Percentiles rank a stretch among this genome's conserved stretches.
Evolutionary conservation across 192 early-diverging fungal genomes (phyloP).

Genomic region (Gonapodya prolifera): DNA sequence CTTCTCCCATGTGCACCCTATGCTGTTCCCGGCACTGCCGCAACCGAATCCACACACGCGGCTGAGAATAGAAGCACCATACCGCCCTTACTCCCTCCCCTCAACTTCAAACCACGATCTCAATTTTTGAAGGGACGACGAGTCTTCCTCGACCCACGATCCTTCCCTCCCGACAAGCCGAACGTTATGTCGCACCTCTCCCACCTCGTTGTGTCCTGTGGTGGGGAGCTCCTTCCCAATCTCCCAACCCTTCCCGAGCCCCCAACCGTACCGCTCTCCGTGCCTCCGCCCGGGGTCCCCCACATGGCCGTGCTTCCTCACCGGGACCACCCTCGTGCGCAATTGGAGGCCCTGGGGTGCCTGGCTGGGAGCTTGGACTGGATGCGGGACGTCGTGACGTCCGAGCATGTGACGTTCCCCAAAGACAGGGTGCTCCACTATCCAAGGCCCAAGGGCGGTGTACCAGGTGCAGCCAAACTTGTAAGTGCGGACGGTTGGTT

Average conservation of each 20-base stretch:
- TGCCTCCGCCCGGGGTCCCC: not conserved
- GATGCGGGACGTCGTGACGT: not conserved
- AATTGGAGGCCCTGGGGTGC: not conserved
- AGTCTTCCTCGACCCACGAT: not conserved
- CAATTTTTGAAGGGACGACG: not conserved
- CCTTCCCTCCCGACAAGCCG: not conserved
- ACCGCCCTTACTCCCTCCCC: too few species aligned
- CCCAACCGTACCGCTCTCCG: not conserved
- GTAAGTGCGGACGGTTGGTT: not conserved
- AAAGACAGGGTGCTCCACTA: not conserved
- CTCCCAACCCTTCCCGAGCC: not conserved
- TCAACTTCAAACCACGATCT: not conserved
- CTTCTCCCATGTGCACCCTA: not conserved
- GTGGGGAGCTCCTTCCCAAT: not conserved
- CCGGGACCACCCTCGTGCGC: not conserved
- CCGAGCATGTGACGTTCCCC: not conserved
- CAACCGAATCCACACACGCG: not conserved
- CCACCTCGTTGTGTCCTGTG: not conserved
- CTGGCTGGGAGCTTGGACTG: not conserved
- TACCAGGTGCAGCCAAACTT: not conserved
- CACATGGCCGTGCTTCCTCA: not conserved
- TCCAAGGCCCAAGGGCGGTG: not conserved
- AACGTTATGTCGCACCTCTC: not conserved
- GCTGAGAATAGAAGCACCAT: not conserved
- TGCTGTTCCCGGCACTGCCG: not conserved